These are phyloP conservation scores for Xanthoconium purpureum DNA, from an alignment of 768 basidiomycete species.

Conservation along the genomic window DNA sequence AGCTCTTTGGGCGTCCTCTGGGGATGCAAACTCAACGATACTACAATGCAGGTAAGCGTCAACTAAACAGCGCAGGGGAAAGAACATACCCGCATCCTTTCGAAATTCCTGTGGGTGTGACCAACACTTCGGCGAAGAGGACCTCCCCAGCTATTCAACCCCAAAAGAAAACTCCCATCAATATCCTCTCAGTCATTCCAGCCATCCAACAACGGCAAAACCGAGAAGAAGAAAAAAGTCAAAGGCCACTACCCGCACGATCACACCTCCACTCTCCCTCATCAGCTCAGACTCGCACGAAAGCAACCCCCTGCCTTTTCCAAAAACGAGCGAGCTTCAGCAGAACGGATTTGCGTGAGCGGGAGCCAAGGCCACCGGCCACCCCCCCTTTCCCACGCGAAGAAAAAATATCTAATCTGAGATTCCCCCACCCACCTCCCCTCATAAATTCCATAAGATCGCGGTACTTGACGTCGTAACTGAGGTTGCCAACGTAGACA, in stretches of 20 bases:
- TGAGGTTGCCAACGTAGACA: conserved; percentile 98
- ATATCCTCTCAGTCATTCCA: conserved; percentile 76
- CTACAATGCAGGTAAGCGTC: conserved; percentile 41
- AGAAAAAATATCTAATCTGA: conserved; percentile 54
- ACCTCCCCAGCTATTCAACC: conserved; percentile 98
- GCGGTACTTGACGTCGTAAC: conserved; percentile 97
- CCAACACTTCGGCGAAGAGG: conserved; percentile 98
- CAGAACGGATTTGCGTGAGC: conserved; percentile 34
- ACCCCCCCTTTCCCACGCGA: conserved; percentile 36
- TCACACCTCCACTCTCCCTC: conserved; percentile 33
- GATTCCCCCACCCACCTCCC: conserved; percentile 97
- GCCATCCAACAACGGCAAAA: conserved; percentile 46
- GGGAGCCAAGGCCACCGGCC: conserved; percentile 20
- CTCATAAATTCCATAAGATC: conserved; percentile 99
- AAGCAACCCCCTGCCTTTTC: conserved; percentile 33
- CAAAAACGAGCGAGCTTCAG: conserved; percentile 34
- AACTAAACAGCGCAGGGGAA: not conserved
- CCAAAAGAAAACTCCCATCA: conserved; percentile 91
- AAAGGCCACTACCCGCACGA: conserved; percentile 37
- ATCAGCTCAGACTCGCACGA: conserved; percentile 36
- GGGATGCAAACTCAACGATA: conserved; percentile 92
- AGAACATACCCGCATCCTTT: conserved; percentile 96
- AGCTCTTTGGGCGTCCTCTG: conserved; percentile 85
- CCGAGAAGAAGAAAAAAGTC: conserved; percentile 37
- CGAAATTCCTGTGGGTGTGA: conserved; percentile 93